A percentile compares a stretch with the other conserved stretches of the same genome.
Evolutionary conservation across 495 filamentous ascomycete species (phyloP).

Genomic region (Annulohypoxylon bovei): DNA sequence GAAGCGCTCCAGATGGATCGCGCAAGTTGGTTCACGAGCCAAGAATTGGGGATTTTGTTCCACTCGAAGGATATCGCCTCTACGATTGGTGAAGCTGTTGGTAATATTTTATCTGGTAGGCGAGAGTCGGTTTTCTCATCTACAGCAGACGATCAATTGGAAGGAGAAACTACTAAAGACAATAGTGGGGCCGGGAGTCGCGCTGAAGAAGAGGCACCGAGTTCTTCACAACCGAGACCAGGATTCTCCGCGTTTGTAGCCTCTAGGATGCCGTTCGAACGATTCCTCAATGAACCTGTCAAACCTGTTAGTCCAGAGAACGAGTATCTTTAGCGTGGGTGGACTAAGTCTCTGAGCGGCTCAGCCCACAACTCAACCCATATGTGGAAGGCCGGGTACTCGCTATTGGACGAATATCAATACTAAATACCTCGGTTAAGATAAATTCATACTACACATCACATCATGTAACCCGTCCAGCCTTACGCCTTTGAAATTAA

Average conservation of each 20-base stretch:
- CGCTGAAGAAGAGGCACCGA: neutral
- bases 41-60: conserved; percentile 78
- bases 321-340: neutral
- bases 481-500: conserved; percentile 7
- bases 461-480: neutral
- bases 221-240: neutral
- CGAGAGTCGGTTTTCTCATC: conserved; percentile 50
- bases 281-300: neutral
- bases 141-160: neutral
- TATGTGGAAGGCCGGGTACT: neutral
- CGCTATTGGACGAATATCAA: neutral
- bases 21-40: conserved; percentile 79
- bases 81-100: conserved; percentile 53
- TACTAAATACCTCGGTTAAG: conserved; percentile 23
- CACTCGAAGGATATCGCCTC: conserved; percentile 58
- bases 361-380: conserved; percentile 1
- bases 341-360: neutral
- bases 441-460: neutral
- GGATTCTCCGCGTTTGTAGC: conserved; percentile 13
- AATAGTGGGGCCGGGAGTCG: neutral
- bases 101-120: conserved; percentile 55
- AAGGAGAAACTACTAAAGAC: neutral
- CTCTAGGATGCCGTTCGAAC: conserved; percentile 1
- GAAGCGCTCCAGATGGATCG: conserved; percentile 63
- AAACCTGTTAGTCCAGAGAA: neutral